These are phyloP conservation scores for Paraleonurus japonicus DNA, from an alignment of 257 asterid genomes.

Conservation along the genomic window DNA sequence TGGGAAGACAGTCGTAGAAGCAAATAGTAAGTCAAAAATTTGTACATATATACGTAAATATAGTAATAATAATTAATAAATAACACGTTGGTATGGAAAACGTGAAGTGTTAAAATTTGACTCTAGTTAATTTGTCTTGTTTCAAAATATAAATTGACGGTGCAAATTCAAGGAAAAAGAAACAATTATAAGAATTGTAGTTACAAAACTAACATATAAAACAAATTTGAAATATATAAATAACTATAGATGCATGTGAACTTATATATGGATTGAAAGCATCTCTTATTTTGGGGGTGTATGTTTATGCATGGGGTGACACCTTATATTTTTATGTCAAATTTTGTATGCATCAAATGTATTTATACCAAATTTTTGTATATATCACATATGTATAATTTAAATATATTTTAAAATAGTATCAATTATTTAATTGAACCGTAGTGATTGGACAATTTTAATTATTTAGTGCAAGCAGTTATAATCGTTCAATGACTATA, in stretches of 20 bases:
- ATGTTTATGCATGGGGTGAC: too few species aligned
- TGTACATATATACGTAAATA: neutral
- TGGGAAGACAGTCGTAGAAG: too few species aligned
- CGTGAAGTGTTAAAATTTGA: neutral
- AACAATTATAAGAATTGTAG: too few species aligned
- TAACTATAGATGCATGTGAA: neutral
- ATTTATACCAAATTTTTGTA: too few species aligned
- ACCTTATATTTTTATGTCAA: too few species aligned
- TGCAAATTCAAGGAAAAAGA: neutral
- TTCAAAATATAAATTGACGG: neutral
- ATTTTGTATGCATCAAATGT: too few species aligned
- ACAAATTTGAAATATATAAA: neutral
- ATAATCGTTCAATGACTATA: too few species aligned
- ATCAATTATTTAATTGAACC: too few species aligned
- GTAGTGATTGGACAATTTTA: too few species aligned
- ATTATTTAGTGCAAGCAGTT: too few species aligned
- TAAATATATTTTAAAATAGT: too few species aligned
- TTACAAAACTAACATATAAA: neutral
- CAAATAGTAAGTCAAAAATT: neutral
- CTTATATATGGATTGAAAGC: neutral
- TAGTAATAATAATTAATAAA: neutral
- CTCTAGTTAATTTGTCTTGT: neutral
- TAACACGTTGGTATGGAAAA: neutral
- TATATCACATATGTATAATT: too few species aligned
- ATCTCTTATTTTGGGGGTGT: neutral